Evolutionary conservation across 768 basidiomycete genomes (phyloP), one percentile per base, ranked within the genome.

Genomic region (Mycena crocata): DNA sequence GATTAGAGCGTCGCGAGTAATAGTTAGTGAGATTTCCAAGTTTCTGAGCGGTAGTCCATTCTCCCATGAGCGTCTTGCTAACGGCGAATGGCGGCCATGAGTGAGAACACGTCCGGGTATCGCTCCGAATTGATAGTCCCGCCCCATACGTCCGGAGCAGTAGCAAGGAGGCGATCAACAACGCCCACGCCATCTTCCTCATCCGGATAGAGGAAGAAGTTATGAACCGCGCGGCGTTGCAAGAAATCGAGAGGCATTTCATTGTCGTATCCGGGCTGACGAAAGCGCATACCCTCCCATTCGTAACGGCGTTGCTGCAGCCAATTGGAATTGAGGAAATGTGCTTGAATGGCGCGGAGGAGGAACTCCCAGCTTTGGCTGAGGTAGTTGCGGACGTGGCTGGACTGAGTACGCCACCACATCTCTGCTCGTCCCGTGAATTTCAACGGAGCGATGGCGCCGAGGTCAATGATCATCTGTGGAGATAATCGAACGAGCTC

Each of bases 311-410:
- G 19, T 23, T 57, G 23, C 12, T 57, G 55, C 0, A 57, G n/a
- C 62, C 62, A 64, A 28, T 32, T 42, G 6, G 9, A 46, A 35
- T 64, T 64, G 3, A 64, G 48, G 62, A 64, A 64, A 14, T 64
- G 62, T 1, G 23, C 32, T 26, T 50, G 46, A 10, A 64, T 64
- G 5, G 62, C 62, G 2, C 34, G 12, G 10, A 57, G n/a, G 0
- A 64, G 54, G 1, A 42, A 12, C 5, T 3, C 1, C 62, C 55
- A 64, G 48, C 55, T 57, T 23, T 64, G 46, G n/a, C 62, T 44
- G 34, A 64, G 14, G 21, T 31, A 57, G 5, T 17, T 31, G 2
- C 48, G 39, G 10, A 57, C 28, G 2, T 2, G 0, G 7, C 5
- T 3, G 0, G 62, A 17, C n/a, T 40, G 62, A 2, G 62, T 56